Conservation (phyloP, 768 basidiomycete species). For the Lactifluus hygrophoroides region DNA sequence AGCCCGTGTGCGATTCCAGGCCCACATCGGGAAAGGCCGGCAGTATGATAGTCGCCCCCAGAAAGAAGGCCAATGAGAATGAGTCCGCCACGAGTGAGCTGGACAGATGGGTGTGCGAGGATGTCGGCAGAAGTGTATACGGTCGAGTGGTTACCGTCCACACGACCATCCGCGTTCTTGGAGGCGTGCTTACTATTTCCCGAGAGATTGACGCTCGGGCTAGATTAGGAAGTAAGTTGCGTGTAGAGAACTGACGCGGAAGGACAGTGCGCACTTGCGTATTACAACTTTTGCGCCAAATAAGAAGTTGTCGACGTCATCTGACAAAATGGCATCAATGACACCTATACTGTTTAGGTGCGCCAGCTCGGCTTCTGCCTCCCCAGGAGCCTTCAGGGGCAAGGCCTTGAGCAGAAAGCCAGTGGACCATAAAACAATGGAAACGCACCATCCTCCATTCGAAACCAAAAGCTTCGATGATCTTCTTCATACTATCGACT, state of each 20-base stretch:
- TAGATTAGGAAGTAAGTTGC: constrained; percentile 24
- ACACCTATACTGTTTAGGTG: constrained; percentile 72
- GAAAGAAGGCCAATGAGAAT: constrained; percentile 77
- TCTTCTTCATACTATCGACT: constrained; percentile 66
- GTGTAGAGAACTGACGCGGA: background rate
- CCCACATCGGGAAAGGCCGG: constrained; percentile 61
- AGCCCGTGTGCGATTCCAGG: constrained; percentile 65
- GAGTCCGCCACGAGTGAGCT: constrained; percentile 55
- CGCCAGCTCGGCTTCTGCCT: constrained; percentile 91
- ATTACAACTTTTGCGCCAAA: constrained; percentile 82
- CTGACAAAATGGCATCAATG: constrained; percentile 84
- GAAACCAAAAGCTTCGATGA: constrained; percentile 73
- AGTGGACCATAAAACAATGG: background rate
- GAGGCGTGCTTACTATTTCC: constrained; percentile 60
- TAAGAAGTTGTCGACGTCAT: constrained; percentile 89
- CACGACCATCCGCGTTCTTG: constrained; percentile 56
- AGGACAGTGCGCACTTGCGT: constrained; percentile 52
- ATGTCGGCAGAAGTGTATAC: constrained; percentile 34
- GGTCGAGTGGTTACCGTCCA: constrained; percentile 61
- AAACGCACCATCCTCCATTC: constrained; percentile 59
- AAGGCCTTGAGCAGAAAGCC: constrained; percentile 22
- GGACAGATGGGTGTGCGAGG: constrained; percentile 36
- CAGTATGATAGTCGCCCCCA: constrained; percentile 87
- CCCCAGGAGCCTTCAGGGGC: constrained; percentile 70
- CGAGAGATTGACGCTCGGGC: constrained; percentile 61